A percentile compares a stretch with the other conserved stretches of the same genome.
phyloP scores from a whole-genome alignment of 768 basidiomycete species.

The Suillus subluteus region DNA sequence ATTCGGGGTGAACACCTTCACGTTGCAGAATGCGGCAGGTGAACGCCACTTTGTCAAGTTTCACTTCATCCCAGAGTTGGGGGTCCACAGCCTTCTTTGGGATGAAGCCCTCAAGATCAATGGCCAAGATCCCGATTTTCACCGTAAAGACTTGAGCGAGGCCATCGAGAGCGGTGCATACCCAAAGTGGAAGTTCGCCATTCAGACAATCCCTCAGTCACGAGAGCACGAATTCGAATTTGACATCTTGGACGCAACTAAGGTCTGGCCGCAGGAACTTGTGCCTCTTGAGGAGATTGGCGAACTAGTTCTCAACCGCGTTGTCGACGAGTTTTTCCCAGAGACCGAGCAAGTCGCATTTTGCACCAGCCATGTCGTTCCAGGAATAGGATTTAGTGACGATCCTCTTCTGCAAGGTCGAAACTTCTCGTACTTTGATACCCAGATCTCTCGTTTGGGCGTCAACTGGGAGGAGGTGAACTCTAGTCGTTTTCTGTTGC shows the following conservation, averaged over 20 bases:
- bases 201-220: conserved; percentile 64
- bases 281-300: conserved; percentile 81
- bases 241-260: conserved; percentile 86
- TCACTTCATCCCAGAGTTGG: conserved; percentile 81
- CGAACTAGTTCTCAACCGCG: conserved; percentile 66
- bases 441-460: conserved; percentile 80
- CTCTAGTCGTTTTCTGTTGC: neutral
- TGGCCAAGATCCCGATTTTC: conserved; percentile 91
- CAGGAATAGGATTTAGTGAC: conserved; percentile 71
- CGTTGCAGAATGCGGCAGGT: conserved; percentile 66
- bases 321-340: conserved; percentile 78
- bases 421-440: conserved; percentile 89
- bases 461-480: conserved; percentile 74
- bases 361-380: conserved; percentile 67
- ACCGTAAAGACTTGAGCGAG: conserved; percentile 83
- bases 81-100: conserved; percentile 84
- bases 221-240: conserved; percentile 85
- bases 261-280: conserved; percentile 82
- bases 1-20: conserved; percentile 86
- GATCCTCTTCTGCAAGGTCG: conserved; percentile 84
- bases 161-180: conserved; percentile 74
- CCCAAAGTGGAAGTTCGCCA: conserved; percentile 80
- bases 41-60: conserved; percentile 87
- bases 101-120: conserved; percentile 85
- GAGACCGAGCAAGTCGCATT: conserved; percentile 91